These are phyloP conservation scores for Malassezia sp. DNA, from an alignment of 1,284 basidiomycete genomes.

Conservation along the genomic window DNA sequence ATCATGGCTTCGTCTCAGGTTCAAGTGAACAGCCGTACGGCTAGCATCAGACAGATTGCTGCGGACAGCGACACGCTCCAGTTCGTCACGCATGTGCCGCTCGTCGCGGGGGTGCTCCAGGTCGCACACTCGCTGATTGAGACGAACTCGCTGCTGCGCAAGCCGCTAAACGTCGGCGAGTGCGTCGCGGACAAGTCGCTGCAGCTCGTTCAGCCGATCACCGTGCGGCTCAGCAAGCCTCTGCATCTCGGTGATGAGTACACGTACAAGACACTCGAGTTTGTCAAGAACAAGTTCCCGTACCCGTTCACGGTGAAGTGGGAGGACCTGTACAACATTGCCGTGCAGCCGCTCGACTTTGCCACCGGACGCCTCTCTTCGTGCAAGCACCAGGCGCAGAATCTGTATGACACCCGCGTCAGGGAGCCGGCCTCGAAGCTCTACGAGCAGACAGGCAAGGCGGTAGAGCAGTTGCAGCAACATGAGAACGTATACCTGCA, in stretches of 20 bases:
- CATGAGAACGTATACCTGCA: slow-evolving; percentile 38
- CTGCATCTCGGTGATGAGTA: slow-evolving; percentile 34
- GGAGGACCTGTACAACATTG: slow-evolving; percentile 26
- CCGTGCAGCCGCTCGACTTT: slow-evolving; percentile 30
- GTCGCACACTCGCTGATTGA: slow-evolving; percentile 36
- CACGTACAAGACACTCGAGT: slow-evolving; percentile 34
- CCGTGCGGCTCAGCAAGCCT: slow-evolving; percentile 32
- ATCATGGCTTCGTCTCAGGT: no score
- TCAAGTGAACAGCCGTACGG: no score
- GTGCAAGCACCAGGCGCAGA: slow-evolving; percentile 24
- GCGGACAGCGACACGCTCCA: slow-evolving; percentile 29
- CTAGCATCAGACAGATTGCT: background rate
- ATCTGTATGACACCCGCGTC: slow-evolving; percentile 34
- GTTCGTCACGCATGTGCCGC: slow-evolving; percentile 30
- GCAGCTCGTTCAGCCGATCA: slow-evolving; percentile 32
- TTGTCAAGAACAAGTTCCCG: slow-evolving; percentile 38
- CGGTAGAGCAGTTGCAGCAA: slow-evolving; percentile 36
- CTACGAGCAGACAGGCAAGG: slow-evolving; percentile 17
- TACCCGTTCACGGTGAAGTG: slow-evolving; percentile 44
- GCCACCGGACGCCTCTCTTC: slow-evolving; percentile 21
- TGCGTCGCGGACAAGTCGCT: slow-evolving; percentile 26
- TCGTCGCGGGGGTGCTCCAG: slow-evolving; percentile 32
- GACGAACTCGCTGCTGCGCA: slow-evolving; percentile 29
- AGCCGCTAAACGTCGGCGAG: slow-evolving; percentile 31
- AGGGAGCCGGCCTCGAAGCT: slow-evolving; percentile 21